Evolutionary conservation across 176 grass and related monocot species (phyloP).

Genomic region (Rhynchospora breviuscula): DNA sequence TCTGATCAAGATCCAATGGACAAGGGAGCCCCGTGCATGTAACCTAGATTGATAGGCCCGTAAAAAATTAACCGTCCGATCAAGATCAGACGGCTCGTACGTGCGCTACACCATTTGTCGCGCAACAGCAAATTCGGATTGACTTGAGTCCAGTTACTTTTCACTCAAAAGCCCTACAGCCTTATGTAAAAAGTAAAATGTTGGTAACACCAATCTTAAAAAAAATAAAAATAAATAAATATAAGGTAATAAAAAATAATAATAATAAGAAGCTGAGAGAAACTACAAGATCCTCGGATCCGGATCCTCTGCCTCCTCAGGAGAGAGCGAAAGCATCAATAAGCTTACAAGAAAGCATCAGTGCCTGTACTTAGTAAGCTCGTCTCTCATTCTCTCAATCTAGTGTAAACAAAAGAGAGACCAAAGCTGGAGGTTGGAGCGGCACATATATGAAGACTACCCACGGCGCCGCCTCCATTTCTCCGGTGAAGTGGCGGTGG

Average conservation of each 20-base stretch:
- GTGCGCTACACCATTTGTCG: too few relatives aligned
- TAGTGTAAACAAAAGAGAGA: background rate
- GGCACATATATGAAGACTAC: constrained; percentile 41
- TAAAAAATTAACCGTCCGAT: too few relatives aligned
- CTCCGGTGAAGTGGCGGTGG: constrained; percentile 46
- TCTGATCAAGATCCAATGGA: too few relatives aligned
- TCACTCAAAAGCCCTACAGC: too few relatives aligned
- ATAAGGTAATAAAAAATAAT: background rate
- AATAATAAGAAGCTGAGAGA: background rate
- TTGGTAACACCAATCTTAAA: too few relatives aligned
- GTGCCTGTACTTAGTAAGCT: background rate
- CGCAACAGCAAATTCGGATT: too few relatives aligned
- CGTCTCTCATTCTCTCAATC: background rate
- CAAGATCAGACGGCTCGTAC: too few relatives aligned
- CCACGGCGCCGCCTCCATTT: background rate
- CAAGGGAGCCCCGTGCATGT: too few relatives aligned
- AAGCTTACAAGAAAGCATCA: background rate
- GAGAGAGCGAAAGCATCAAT: background rate
- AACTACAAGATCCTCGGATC: background rate
- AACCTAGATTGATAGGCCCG: too few relatives aligned
- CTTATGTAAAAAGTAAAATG: too few relatives aligned
- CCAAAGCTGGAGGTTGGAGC: background rate
- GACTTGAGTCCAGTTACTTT: too few relatives aligned
- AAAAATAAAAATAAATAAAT: background rate
- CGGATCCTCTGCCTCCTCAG: too few relatives aligned